Conservation (phyloP, 805 yeast genomes). For the Zygoascus ofunaensis region DNA sequence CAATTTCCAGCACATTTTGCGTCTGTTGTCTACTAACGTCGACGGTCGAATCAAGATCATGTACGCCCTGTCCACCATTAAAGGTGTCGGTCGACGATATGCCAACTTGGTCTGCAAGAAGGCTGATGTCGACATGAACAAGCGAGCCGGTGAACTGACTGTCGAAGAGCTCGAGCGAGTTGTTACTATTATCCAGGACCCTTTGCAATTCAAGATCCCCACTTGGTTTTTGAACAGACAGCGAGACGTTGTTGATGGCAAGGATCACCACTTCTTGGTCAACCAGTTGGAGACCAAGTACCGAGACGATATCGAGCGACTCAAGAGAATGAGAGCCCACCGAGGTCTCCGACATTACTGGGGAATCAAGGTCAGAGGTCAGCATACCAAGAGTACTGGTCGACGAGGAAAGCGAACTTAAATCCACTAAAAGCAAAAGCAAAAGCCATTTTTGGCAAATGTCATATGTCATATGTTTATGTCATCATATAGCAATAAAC, state of each 20-base stretch:
- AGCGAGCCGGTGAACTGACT: slow-evolving; percentile 99
- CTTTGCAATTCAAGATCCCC: slow-evolving; percentile 98
- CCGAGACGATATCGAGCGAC: slow-evolving; percentile 99
- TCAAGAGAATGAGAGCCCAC: slow-evolving; percentile 99
- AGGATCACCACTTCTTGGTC: slow-evolving; percentile 97
- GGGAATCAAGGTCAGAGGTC: slow-evolving; percentile 99
- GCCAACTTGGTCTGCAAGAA: slow-evolving; percentile 99
- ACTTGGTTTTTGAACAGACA: slow-evolving; percentile 99
- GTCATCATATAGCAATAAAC: not conserved
- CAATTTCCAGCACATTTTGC: slow-evolving; percentile 99
- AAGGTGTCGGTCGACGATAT: slow-evolving; percentile 99
- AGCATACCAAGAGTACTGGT: slow-evolving; percentile 99
- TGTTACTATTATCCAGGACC: slow-evolving; percentile 99
- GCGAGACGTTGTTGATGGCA: slow-evolving; percentile 96
- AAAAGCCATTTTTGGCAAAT: too few relatives aligned
- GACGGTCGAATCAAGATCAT: slow-evolving; percentile 99
- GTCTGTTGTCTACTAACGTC: slow-evolving; percentile 99
- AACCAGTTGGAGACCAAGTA: slow-evolving; percentile 98
- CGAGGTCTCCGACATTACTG: slow-evolving; percentile 99
- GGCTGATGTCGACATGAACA: slow-evolving; percentile 97
- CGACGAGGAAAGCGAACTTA: slow-evolving; percentile 46
- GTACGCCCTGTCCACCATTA: slow-evolving; percentile 99
- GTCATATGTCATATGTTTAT: not conserved
- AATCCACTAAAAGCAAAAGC: not conserved
- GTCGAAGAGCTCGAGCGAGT: slow-evolving; percentile 99